Evolutionary conservation across 176 grass and related monocot genomes (phyloP), one percentile per base, ranked within the genome.

Genomic region (Aechmea fasciata): DNA sequence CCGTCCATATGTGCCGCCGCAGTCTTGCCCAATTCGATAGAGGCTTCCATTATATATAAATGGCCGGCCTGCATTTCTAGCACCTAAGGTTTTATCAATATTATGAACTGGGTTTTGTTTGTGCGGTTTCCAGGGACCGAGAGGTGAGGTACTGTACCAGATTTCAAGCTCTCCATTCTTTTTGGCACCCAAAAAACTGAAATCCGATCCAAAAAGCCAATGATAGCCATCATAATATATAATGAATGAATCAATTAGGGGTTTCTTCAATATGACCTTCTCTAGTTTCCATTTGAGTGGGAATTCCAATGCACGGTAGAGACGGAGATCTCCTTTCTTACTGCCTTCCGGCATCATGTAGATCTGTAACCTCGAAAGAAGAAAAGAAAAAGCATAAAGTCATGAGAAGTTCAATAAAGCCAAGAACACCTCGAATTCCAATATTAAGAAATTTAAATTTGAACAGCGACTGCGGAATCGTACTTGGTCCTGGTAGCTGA

Each of bases 341-440:
- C 86, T 92, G 66, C 89, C 91, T 85, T 92, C 93, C 72, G 93
- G 93, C 78, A 97, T 83, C 93, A 97, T 90, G 61, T 90, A 97
- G 12, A 82, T 81, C 93, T 97, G 77, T 11, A 15, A 68, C 69
- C 55, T 61, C 3, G 11, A 22, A 65, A 29, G 13, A 77, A 2
- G 11, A 33, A 69, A 76, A 51, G 49, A 65, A 63, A 47, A 71
- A 67, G 48, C 1, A 65, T 11, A 51, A 26, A 20, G 8, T 61
- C 55, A 20, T n/a, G 15, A 22, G 20, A 61, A 61, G 55, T 61
- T 20, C 17, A 61, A 61, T 61, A 59, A 59, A 59, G 15, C 55
- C 7, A 19, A 19, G 20, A 61, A 2, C 15, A 61, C 9, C 20
- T 61, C 17, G 8, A 61, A 61, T 61, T 20, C 20, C 10, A 61